Conservation (phyloP, 2,329 filamentous ascomycete genomes). For the Scorias spongiosa region DNA sequence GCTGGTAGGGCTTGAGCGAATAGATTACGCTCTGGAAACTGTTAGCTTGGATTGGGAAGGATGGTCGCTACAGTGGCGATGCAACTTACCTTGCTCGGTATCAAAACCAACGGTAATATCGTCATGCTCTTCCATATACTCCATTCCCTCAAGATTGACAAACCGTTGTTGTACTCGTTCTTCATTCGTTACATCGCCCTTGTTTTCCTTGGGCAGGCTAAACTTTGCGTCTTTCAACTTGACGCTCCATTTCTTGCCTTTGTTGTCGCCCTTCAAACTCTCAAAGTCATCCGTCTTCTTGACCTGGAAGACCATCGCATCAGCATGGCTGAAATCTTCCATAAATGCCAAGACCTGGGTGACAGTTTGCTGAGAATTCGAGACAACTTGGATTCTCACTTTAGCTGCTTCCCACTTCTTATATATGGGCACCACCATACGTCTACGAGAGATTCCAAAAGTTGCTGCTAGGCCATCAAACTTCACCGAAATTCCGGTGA, state of each 20-base stretch:
- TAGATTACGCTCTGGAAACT: slow-evolving; percentile 26
- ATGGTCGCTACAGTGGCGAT: neutral
- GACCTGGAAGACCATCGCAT: slow-evolving; percentile 77
- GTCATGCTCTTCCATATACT: slow-evolving; percentile 83
- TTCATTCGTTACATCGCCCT: slow-evolving; percentile 37
- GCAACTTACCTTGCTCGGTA: slow-evolving; percentile 36
- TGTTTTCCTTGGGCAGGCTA: slow-evolving; percentile 43
- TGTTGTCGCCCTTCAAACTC: slow-evolving; percentile 27
- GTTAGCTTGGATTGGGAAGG: slow-evolving; percentile 10
- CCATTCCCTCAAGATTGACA: slow-evolving; percentile 71
- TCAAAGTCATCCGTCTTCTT: slow-evolving; percentile 77
- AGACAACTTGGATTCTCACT: slow-evolving; percentile 64
- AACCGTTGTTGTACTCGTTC: slow-evolving; percentile 52
- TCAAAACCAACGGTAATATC: slow-evolving; percentile 81
- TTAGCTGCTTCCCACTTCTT: slow-evolving; percentile 84
- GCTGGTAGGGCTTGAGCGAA: slow-evolving; percentile 32
- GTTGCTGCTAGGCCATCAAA: slow-evolving; percentile 43
- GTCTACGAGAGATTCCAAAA: slow-evolving; percentile 59
- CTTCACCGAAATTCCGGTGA: slow-evolving; percentile 63
- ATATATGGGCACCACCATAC: slow-evolving; percentile 79
- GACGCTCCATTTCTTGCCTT: slow-evolving; percentile 47
- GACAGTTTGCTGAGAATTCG: slow-evolving; percentile 49
- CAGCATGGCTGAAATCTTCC: slow-evolving; percentile 70
- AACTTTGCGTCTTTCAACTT: slow-evolving; percentile 86
- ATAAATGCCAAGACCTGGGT: slow-evolving; percentile 76